Percentiles rank a stretch among this genome's conserved stretches.
Evolutionary conservation across 148 eudicot genomes (phyloP).

Genomic region (Rhododendron henanense): DNA sequence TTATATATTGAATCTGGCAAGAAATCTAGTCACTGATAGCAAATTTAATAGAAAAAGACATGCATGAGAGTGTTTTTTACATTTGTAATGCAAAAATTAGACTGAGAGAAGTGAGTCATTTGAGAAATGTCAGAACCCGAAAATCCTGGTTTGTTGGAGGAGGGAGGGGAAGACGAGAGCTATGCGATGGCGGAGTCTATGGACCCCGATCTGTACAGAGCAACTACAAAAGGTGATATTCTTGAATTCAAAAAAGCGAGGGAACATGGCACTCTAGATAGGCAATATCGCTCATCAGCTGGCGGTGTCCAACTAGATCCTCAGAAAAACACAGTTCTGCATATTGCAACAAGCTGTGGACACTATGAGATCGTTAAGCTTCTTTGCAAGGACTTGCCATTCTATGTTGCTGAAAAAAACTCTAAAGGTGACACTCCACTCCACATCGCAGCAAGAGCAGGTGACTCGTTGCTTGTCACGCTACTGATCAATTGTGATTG

Average conservation of each 20-base stretch:
- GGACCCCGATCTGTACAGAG: too few relatives aligned
- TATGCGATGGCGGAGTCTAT: conserved; percentile 13
- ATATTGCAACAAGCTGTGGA: conserved; percentile 19
- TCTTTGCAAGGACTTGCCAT: conserved; percentile 19
- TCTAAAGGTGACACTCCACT: too few relatives aligned
- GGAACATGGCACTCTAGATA: neutral
- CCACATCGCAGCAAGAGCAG: neutral
- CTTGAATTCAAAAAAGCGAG: conserved; percentile 14
- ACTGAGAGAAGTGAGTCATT: neutral
- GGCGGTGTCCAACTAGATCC: conserved; percentile 22
- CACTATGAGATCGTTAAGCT: conserved; percentile 18
- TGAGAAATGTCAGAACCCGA: conserved; percentile 13
- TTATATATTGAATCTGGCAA: neutral
- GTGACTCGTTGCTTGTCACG: conserved; percentile 6
- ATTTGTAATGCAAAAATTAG: neutral
- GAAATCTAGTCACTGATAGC: neutral
- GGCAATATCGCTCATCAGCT: conserved; percentile 5
- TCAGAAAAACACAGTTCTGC: conserved; percentile 26
- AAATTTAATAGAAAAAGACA: neutral
- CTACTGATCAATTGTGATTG: conserved; percentile 9
- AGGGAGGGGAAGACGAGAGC: conserved; percentile 13
- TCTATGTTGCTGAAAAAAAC: conserved; percentile 15
- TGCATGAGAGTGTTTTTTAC: neutral
- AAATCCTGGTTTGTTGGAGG: neutral
- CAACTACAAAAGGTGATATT: conserved; percentile 1